Conservation (phyloP, 441 rosid species). For the Cnidoscolus chayamansa region DNA sequence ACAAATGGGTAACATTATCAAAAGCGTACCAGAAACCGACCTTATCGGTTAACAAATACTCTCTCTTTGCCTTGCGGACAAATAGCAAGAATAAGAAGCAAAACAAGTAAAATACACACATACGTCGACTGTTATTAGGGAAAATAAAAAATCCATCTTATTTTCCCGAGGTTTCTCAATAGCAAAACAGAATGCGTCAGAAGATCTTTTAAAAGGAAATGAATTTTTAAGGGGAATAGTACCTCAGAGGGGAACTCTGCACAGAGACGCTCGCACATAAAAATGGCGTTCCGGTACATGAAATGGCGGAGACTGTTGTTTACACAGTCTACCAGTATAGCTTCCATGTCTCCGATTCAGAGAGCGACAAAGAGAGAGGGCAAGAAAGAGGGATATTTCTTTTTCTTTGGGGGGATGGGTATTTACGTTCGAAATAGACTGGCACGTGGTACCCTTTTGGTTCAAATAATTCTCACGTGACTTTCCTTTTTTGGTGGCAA, state of each 20-base stretch:
- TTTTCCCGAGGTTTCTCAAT: constrained; percentile 4
- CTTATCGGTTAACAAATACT: neutral
- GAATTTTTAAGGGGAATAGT: neutral
- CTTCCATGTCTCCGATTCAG: constrained; percentile 60
- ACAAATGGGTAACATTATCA: neutral
- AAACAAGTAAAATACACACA: neutral
- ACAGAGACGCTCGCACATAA: constrained; percentile 93
- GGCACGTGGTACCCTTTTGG: constrained; percentile 46
- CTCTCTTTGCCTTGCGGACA: neutral
- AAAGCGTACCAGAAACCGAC: constrained; percentile 1
- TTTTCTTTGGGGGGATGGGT: constrained; percentile 19
- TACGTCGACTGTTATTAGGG: neutral
- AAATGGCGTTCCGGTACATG: constrained; percentile 77
- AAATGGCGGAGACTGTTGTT: constrained; percentile 79
- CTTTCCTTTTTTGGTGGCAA: neutral
- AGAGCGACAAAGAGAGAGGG: constrained; percentile 14
- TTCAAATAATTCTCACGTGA: constrained; percentile 52
- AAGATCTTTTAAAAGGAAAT: neutral
- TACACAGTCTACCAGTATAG: constrained; percentile 68
- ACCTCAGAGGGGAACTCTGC: constrained; percentile 98
- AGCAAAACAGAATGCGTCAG: constrained; percentile 19
- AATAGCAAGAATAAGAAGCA: constrained; percentile 3
- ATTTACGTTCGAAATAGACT: constrained; percentile 43
- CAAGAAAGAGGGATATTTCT: constrained; percentile 18
- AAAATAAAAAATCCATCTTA: neutral